These are phyloP conservation scores for Microdochium nivale DNA, from an alignment of 2,329 filamentous ascomycete genomes.

Conservation along the genomic window DNA sequence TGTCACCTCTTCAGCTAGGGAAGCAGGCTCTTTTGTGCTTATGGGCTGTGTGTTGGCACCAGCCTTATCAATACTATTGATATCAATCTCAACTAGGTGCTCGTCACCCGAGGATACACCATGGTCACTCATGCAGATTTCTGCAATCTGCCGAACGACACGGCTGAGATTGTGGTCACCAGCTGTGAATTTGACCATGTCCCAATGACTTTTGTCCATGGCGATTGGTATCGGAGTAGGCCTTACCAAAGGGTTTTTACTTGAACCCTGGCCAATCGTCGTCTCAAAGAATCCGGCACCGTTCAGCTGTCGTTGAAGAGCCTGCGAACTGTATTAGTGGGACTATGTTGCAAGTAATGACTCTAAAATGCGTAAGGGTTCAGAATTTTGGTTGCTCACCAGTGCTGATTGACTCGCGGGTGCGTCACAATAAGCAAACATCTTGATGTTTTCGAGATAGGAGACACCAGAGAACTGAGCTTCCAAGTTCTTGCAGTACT, in stretches of 20 bases:
- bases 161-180: constrained; percentile 4
- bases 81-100: no score
- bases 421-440: constrained; percentile 14
- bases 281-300: constrained; percentile 7
- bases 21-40: no score
- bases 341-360: no score
- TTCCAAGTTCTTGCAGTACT: constrained; percentile 7
- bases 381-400: no score
- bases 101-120: no score
- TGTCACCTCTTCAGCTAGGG: no score
- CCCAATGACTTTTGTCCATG: constrained; percentile 13
- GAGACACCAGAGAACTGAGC: constrained; percentile 8
- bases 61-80: no score
- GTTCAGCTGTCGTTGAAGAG: no score
- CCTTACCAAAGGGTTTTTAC: constrained; percentile 5
- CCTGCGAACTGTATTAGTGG: no score
- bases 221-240: constrained; percentile 4
- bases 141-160: constrained; percentile 1
- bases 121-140: not conserved
- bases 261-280: constrained; percentile 11
- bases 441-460: constrained; percentile 1
- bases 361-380: no score
- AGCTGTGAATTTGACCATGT: constrained; percentile 12
- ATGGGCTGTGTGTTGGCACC: no score
- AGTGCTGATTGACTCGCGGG: constrained; percentile 8